A percentile compares a stretch with the other conserved stretches of the same genome.
Conservation (phyloP, 495 filamentous ascomycete genomes). For the Hypoxylon perforatum region DNA sequence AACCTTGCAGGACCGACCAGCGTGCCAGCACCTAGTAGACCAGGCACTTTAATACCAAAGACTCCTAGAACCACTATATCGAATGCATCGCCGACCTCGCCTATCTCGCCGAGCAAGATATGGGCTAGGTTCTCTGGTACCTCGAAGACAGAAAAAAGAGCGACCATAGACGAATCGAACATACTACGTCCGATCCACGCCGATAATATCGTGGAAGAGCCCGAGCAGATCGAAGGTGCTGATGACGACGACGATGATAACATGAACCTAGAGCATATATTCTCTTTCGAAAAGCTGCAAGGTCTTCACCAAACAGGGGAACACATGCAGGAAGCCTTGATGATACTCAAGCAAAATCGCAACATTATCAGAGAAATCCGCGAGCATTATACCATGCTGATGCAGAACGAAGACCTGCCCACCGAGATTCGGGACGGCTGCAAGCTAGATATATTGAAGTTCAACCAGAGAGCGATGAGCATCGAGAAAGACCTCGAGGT, state of each 20-base stretch:
- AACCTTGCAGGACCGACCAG: neutral
- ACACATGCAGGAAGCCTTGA: neutral
- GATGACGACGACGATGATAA: neutral
- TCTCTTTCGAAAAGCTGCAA: neutral
- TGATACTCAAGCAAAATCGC: neutral
- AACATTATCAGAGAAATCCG: neutral
- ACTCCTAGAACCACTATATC: neutral
- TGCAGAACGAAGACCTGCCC: neutral
- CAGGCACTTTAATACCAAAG: neutral
- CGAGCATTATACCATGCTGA: neutral
- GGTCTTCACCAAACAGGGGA: neutral
- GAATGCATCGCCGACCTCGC: neutral
- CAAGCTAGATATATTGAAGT: neutral
- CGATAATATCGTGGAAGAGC: neutral
- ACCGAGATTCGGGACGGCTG: neutral
- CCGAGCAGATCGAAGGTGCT: neutral
- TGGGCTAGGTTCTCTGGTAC: neutral
- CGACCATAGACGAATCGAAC: neutral
- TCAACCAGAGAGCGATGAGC: neutral
- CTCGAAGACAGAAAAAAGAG: neutral
- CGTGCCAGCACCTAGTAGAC: neutral
- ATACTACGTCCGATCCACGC: neutral
- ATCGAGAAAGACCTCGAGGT: conserved; percentile 1
- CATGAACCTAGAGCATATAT: neutral
- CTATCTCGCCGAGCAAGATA: neutral